phyloP scores from a whole-genome alignment of 1,284 basidiomycete species.

The Takashimella tepidaria region DNA sequence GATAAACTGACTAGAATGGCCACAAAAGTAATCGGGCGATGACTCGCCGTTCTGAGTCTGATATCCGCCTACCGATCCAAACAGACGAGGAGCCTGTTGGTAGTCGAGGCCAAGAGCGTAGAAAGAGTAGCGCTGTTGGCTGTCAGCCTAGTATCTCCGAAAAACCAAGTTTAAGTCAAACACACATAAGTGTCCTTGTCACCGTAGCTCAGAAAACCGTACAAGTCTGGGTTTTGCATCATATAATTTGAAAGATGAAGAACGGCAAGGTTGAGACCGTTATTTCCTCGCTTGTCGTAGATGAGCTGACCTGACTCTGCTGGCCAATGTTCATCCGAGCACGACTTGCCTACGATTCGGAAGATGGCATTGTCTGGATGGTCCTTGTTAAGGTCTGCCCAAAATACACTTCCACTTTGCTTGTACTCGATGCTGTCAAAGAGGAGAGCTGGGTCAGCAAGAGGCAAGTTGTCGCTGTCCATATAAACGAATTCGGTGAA shows the following conservation, averaged over 20 bases:
- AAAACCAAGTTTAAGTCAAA: neutral
- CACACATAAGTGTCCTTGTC: constrained; percentile 48
- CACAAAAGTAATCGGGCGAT: constrained; percentile 37
- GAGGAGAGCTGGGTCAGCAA: constrained; percentile 47
- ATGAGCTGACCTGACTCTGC: constrained; percentile 51
- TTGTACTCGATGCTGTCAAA: constrained; percentile 48
- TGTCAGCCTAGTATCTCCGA: neutral
- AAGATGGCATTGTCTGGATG: constrained; percentile 52
- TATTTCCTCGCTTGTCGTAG: constrained; percentile 49
- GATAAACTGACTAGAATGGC: constrained; percentile 32
- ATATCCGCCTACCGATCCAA: constrained; percentile 40
- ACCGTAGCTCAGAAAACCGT: constrained; percentile 47
- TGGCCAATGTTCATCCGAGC: constrained; percentile 50
- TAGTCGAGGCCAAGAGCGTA: constrained; percentile 48
- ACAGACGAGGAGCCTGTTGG: constrained; percentile 46
- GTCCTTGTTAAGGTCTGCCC: constrained; percentile 52
- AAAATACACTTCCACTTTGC: constrained; percentile 49
- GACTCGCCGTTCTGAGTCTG: constrained; percentile 32
- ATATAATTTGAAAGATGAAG: constrained; percentile 49
- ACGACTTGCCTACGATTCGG: constrained; percentile 47
- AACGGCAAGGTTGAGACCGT: constrained; percentile 51
- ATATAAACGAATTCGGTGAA: constrained; percentile 47
- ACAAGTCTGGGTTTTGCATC: constrained; percentile 48
- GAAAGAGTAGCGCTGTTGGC: constrained; percentile 46
- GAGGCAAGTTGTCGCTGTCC: constrained; percentile 49